A percentile compares a stretch with the other conserved stretches of the same genome.
phyloP scores from a whole-genome alignment of 2,329 filamentous ascomycete genomes.

The Fusarium nelsonii region DNA sequence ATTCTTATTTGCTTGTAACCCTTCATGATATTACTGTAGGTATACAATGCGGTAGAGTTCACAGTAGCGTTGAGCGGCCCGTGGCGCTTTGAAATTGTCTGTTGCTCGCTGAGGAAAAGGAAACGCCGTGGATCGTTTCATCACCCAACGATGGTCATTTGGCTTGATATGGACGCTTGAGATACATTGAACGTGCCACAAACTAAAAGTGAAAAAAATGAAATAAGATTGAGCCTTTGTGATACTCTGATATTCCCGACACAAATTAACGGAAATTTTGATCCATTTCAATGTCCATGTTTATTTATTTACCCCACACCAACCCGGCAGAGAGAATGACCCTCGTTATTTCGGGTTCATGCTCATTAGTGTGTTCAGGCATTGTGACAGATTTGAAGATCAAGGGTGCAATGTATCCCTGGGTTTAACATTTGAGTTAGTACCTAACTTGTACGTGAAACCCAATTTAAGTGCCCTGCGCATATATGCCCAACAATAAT shows the following conservation, averaged over 20 bases:
- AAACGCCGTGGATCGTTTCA: background rate
- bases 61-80: constrained; percentile 37
- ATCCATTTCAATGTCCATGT: constrained; percentile 8
- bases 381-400: constrained; percentile 16
- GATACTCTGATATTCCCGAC: background rate
- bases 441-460: constrained; percentile 2
- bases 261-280: constrained; percentile 1
- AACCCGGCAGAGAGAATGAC: constrained; percentile 11
- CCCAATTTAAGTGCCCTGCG: background rate
- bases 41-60: constrained; percentile 16
- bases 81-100: constrained; percentile 21
- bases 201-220: background rate
- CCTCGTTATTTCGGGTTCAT: constrained; percentile 34
- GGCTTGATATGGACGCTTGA: too few species aligned
- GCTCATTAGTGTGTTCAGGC: constrained; percentile 2
- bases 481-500: constrained; percentile 5
- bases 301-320: constrained; percentile 19
- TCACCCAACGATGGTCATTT: background rate
- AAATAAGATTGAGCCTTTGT: background rate
- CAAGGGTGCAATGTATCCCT: background rate
- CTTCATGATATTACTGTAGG: constrained; percentile 14
- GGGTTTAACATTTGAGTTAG: background rate
- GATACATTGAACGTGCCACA: background rate
- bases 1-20: constrained; percentile 19
- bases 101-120: constrained; percentile 4